Evolutionary conservation across 2,329 filamentous ascomycete species (phyloP).

Genomic region (Fusarium papillatum): DNA sequence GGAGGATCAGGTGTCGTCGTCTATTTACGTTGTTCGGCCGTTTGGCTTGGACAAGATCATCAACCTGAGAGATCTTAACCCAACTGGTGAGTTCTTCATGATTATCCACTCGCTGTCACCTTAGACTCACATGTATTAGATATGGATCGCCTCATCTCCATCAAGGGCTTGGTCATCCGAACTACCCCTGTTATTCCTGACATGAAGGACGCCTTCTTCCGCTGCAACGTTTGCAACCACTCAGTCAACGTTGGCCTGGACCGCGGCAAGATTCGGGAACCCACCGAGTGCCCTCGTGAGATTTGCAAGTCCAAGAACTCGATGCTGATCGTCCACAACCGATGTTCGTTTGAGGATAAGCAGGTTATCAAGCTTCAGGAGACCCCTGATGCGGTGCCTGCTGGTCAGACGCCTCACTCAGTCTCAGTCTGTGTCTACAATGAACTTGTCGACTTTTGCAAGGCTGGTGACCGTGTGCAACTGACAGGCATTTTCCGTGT

Average conservation of each 20-base stretch:
- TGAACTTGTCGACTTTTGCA: slow-evolving; percentile 97
- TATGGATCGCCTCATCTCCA: slow-evolving; percentile 94
- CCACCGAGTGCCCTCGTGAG: slow-evolving; percentile 87
- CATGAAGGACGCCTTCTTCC: slow-evolving; percentile 99
- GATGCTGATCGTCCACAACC: slow-evolving; percentile 98
- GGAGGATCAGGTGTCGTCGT: slow-evolving; percentile 85
- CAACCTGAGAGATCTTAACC: slow-evolving; percentile 95
- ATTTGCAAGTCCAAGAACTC: slow-evolving; percentile 91
- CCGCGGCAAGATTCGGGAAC: slow-evolving; percentile 95
- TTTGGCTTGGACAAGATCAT: slow-evolving; percentile 90
- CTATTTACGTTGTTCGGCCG: slow-evolving; percentile 87
- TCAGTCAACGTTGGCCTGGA: slow-evolving; percentile 93
- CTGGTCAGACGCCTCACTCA: slow-evolving; percentile 97
- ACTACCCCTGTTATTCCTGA: slow-evolving; percentile 97
- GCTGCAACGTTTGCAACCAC: slow-evolving; percentile 93
- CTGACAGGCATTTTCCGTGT: slow-evolving; percentile 98
- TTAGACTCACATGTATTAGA: slow-evolving; percentile 62
- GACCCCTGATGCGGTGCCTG: slow-evolving; percentile 93
- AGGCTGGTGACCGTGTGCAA: slow-evolving; percentile 95
- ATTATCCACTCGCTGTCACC: background rate
- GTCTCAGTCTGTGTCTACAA: slow-evolving; percentile 98
- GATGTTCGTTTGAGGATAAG: slow-evolving; percentile 95
- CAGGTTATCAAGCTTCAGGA: slow-evolving; percentile 99
- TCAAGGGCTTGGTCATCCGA: slow-evolving; percentile 97
- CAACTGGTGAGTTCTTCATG: slow-evolving; percentile 70